Conservation (phyloP, 768 basidiomycete genomes). For the Termitomyces sp. region DNA sequence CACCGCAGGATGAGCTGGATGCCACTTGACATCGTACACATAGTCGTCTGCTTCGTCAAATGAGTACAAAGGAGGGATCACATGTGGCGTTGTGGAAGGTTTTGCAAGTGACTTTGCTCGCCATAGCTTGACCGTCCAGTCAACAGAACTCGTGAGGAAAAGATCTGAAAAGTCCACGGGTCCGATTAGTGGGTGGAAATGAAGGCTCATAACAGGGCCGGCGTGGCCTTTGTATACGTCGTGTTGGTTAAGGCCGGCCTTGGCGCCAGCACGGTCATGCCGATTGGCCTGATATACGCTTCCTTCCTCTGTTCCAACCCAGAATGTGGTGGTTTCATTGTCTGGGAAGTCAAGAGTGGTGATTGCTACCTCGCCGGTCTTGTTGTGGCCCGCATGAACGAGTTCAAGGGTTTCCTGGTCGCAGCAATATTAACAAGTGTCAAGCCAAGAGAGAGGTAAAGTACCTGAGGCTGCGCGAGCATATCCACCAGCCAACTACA, state of each 20-base stretch:
- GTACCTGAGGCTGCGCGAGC: slow-evolving; percentile 95
- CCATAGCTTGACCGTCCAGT: slow-evolving; percentile 99
- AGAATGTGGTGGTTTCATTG: slow-evolving; percentile 95
- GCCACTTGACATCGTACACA: slow-evolving; percentile 98
- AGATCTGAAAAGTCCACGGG: slow-evolving; percentile 94
- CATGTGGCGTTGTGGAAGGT: slow-evolving; percentile 54
- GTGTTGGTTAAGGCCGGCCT: slow-evolving; percentile 90
- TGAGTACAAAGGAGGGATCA: slow-evolving; percentile 76
- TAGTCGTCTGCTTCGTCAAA: slow-evolving; percentile 99
- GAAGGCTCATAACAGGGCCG: slow-evolving; percentile 89
- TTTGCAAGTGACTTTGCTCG: slow-evolving; percentile 74
- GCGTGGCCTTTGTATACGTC: slow-evolving; percentile 92
- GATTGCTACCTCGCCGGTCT: slow-evolving; percentile 95
- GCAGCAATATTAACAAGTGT: background rate
- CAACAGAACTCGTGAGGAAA: slow-evolving; percentile 88
- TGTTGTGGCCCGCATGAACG: slow-evolving; percentile 85
- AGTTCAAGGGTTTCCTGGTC: slow-evolving; percentile 89
- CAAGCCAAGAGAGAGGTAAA: background rate
- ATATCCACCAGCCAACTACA: slow-evolving; percentile 99
- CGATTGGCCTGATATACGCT: slow-evolving; percentile 95
- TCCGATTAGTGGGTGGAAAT: slow-evolving; percentile 91
- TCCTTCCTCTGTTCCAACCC: slow-evolving; percentile 98
- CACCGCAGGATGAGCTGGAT: slow-evolving; percentile 89
- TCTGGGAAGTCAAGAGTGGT: slow-evolving; percentile 93
- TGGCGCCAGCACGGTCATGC: slow-evolving; percentile 94